A percentile compares a stretch with the other conserved stretches of the same genome.
phyloP scores from a whole-genome alignment of 345 rosid species.

The Eucalyptus microcorys region DNA sequence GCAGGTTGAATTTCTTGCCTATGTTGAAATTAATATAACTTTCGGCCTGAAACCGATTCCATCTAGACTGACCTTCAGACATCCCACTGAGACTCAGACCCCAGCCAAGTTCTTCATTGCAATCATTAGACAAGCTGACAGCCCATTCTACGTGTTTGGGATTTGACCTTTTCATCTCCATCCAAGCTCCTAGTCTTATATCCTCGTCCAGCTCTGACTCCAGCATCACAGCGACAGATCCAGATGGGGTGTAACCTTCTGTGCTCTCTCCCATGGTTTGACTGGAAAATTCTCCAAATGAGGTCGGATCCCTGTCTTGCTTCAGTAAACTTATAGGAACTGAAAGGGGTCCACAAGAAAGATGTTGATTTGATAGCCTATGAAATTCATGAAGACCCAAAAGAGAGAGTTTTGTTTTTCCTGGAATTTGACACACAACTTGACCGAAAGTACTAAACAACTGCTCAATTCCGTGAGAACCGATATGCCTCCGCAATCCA shows the following conservation, averaged over 20 bases:
- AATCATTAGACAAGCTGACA: slow-evolving; percentile 35
- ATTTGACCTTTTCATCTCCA: slow-evolving; percentile 47
- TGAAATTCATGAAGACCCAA: slow-evolving; percentile 38
- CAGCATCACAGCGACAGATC: slow-evolving; percentile 49
- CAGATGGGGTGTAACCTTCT: slow-evolving; percentile 2
- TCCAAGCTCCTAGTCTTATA: slow-evolving; percentile 60
- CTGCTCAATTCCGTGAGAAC: slow-evolving; percentile 8
- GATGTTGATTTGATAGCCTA: slow-evolving; percentile 8
- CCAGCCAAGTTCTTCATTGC: slow-evolving; percentile 72
- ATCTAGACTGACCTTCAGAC: slow-evolving; percentile 17
- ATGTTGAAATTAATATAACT: slow-evolving; percentile 44
- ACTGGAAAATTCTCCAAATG: slow-evolving; percentile 7
- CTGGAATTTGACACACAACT: slow-evolving; percentile 46
- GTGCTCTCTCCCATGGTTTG: neutral
- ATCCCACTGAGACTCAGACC: slow-evolving; percentile 54
- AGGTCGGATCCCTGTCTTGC: slow-evolving; percentile 1
- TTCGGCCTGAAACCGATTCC: slow-evolving; percentile 52
- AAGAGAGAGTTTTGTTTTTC: slow-evolving; percentile 46
- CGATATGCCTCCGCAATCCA: slow-evolving; percentile 11
- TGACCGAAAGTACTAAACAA: slow-evolving; percentile 64
- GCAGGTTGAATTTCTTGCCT: slow-evolving; percentile 36
- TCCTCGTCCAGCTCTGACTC: slow-evolving; percentile 52
- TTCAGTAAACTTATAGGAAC: slow-evolving; percentile 35
- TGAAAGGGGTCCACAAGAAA: slow-evolving; percentile 33
- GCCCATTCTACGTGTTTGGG: slow-evolving; percentile 46